Conservation (phyloP, 2,329 filamentous ascomycete species). For the Cercospora sojina region DNA sequence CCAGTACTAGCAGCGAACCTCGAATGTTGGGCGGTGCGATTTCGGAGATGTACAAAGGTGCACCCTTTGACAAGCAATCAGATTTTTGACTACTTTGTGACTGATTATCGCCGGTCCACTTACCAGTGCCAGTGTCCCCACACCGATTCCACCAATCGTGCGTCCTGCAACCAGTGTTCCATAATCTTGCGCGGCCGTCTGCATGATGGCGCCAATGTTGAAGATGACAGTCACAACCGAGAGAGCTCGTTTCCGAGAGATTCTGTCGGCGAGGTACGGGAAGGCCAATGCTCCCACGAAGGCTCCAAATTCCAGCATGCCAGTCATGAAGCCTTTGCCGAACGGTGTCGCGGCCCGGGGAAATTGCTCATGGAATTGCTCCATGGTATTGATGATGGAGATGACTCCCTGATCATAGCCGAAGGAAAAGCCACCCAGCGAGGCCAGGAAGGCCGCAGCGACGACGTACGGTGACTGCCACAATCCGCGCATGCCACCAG, state of each 20-base stretch:
- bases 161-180: neutral
- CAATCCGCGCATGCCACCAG: neutral
- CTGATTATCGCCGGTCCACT: neutral
- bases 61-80: neutral
- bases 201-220: neutral
- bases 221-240: neutral
- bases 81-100: neutral
- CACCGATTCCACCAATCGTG: neutral
- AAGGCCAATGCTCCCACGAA: neutral
- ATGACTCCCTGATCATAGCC: neutral
- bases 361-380: neutral
- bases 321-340: neutral
- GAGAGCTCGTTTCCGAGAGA: neutral
- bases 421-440: neutral
- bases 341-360: neutral
- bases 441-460: neutral
- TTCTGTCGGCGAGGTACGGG: neutral
- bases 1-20: neutral
- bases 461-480: neutral
- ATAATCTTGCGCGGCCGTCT: neutral
- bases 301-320: neutral
- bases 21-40: neutral
- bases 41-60: neutral
- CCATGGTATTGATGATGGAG: neutral
- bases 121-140: neutral